Evolutionary conservation across 768 basidiomycete species (phyloP).

Genomic region (Leccinum variicolor): DNA sequence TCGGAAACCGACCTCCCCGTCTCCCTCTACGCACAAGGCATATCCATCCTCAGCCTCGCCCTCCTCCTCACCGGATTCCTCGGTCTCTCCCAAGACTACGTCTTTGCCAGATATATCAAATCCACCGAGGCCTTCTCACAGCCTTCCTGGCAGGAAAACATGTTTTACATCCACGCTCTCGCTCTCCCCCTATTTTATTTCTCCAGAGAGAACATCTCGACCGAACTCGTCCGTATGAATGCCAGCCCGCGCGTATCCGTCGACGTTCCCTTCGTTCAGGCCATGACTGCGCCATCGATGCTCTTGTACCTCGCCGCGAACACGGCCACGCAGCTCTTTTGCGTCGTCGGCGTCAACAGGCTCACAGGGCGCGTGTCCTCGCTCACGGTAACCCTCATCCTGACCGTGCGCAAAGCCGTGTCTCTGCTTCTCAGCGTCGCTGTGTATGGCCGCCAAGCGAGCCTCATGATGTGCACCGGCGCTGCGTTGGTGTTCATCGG

Average conservation of each 20-base stretch:
- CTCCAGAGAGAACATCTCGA: conserved; percentile 48
- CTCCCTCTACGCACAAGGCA: conserved; percentile 60
- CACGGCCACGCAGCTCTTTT: conserved; percentile 79
- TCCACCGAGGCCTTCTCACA: conserved; percentile 20
- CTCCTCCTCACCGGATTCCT: conserved; percentile 79
- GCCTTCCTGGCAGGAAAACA: conserved; percentile 76
- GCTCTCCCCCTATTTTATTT: conserved; percentile 75
- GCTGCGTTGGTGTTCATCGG: conserved; percentile 67
- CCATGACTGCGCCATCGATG: conserved; percentile 50
- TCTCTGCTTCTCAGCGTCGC: conserved; percentile 71
- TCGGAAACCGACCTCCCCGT: conserved; percentile 1
- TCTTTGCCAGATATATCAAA: conserved; percentile 50
- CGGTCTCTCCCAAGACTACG: conserved; percentile 82
- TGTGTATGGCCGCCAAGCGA: conserved; percentile 39
- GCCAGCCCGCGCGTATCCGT: conserved; percentile 14
- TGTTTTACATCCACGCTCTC: conserved; percentile 89
- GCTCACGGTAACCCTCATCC: conserved; percentile 73
- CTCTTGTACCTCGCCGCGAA: conserved; percentile 68
- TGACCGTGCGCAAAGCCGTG: conserved; percentile 78
- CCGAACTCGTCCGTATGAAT: conserved; percentile 15
- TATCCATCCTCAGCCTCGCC: conserved; percentile 70
- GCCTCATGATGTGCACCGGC: conserved; percentile 61
- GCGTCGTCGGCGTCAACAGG: conserved; percentile 83
- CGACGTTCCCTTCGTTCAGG: conserved; percentile 3
- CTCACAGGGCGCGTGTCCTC: conserved; percentile 74